These are phyloP conservation scores for Dactylis glomerata DNA, from an alignment of 176 grass and related monocot species.

Conservation along the genomic window DNA sequence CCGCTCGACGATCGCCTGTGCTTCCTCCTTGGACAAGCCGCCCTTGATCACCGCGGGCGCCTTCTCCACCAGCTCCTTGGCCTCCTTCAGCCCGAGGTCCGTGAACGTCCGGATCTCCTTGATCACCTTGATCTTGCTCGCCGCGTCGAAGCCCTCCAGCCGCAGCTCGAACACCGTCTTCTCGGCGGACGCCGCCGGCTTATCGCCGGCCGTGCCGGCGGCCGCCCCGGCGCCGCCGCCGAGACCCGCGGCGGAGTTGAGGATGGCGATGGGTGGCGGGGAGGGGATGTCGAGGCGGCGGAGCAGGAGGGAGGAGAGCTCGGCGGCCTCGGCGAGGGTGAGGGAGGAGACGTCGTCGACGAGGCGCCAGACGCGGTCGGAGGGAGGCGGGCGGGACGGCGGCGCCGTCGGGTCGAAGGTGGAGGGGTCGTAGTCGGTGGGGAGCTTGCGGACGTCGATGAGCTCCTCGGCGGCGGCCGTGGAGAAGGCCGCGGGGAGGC, in stretches of 20 bases:
- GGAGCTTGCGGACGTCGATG: conserved; percentile 72
- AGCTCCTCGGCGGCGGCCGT: conserved; percentile 34
- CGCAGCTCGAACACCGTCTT: conserved; percentile 95
- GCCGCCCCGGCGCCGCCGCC: conserved; percentile 21
- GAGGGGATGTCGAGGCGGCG: conserved; percentile 51
- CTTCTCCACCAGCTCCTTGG: conserved; percentile 96
- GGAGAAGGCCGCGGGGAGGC: conserved; percentile 28
- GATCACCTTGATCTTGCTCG: conserved; percentile 97
- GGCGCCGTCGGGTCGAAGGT: conserved; percentile 62
- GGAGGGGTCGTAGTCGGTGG: conserved; percentile 63
- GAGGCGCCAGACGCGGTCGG: conserved; percentile 92
- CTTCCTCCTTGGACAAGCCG: conserved; percentile 84
- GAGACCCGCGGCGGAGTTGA: conserved; percentile 70
- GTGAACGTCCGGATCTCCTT: conserved; percentile 93
- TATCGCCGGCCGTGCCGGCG: conserved; percentile 19
- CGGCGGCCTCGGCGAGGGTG: conserved; percentile 56
- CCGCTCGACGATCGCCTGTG: conserved; percentile 68
- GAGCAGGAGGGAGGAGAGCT: conserved; percentile 64
- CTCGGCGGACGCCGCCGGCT: conserved; percentile 65
- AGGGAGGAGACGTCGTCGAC: conserved; percentile 83
- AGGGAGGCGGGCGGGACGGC: conserved; percentile 51
- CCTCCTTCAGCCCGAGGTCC: conserved; percentile 90
- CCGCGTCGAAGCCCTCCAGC: conserved; percentile 74
- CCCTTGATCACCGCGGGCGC: conserved; percentile 72
- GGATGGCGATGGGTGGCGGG: conserved; percentile 61